Base-by-base conservation (phyloP, 176 grass and related monocot genomes). In the Cenchrus fungigraminus region DNA sequence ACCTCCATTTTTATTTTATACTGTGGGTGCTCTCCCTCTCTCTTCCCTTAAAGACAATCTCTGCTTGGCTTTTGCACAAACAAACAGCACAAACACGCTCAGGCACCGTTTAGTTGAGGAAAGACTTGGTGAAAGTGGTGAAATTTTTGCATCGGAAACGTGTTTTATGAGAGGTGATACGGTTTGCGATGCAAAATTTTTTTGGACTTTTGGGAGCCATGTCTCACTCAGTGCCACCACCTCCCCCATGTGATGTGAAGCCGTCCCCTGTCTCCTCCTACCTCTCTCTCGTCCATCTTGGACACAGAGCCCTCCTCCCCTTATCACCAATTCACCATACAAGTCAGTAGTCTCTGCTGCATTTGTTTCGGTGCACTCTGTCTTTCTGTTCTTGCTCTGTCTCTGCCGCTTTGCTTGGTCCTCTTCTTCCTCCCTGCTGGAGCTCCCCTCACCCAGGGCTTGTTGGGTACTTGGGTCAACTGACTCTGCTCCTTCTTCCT, bases 211-310 rank as follows among this genome's bases (percentile, higher is more conserved):
- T 25, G 25, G 3, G 37, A 40, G 37, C 37, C 37, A 14, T 45
- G 69, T 73, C 71, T 73, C 71, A 17, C 71, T 54, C 71, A 51
- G 12, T n/a, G 32, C 42, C 84, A 62, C 68, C 81, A 61, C 54
- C 79, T 68, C 81, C 62, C 76, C 84, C 91, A 90, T 90, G 84
- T 92, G 83, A 89, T 67, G 79, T 67, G 84, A 89, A 89, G 74
- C 49, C 43, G 8, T 19, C 44, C 22, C 49, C 17, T 46, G 8
- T 47, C 62, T 19, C 82, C 71, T 55, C 71, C 28, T 46, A 25
- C 12, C 12, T 40, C 12, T 53, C 51, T 16, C 7, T 16, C 34
- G 12, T 45, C 22, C 14, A 15, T 65, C 76, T 89, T 62, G 82
- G 80, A 93, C 84, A 16, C 79, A 68, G 84, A 85, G 90, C 80